These are phyloP conservation scores for Vigna mungo DNA, from an alignment of 306 rosid species.

Conservation along the genomic window DNA sequence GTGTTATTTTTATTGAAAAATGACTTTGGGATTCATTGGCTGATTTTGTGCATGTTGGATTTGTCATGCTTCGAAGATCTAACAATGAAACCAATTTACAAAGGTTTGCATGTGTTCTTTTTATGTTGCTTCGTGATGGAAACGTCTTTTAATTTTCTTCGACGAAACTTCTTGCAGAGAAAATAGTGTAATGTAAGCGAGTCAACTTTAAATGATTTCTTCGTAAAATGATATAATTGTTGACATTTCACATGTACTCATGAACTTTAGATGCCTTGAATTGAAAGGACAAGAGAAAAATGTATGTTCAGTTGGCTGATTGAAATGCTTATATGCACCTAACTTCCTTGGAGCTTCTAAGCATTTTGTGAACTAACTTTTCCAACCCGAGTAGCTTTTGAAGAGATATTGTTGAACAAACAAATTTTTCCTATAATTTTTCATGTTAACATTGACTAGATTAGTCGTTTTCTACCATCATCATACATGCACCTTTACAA, in stretches of 20 bases:
- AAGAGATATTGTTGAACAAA: no score
- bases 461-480: no score
- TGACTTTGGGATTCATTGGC: neutral
- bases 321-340: no score
- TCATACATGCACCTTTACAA: no score
- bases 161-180: conserved; percentile 2
- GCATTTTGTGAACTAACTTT: no score
- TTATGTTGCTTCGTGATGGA: neutral
- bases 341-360: no score
- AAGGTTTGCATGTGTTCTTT: neutral
- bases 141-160: neutral
- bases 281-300: no score
- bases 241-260: neutral
- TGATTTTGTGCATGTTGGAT: neutral
- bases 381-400: no score
- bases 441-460: no score
- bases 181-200: neutral
- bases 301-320: no score
- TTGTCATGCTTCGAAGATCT: neutral
- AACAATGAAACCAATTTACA: neutral
- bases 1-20: neutral
- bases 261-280: neutral
- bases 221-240: neutral
- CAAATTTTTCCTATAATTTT: no score
- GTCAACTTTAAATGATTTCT: conserved; percentile 10